Conservation (phyloP, 371 early-diverging fungal species). For the Rhizomucor miehei region DNA sequence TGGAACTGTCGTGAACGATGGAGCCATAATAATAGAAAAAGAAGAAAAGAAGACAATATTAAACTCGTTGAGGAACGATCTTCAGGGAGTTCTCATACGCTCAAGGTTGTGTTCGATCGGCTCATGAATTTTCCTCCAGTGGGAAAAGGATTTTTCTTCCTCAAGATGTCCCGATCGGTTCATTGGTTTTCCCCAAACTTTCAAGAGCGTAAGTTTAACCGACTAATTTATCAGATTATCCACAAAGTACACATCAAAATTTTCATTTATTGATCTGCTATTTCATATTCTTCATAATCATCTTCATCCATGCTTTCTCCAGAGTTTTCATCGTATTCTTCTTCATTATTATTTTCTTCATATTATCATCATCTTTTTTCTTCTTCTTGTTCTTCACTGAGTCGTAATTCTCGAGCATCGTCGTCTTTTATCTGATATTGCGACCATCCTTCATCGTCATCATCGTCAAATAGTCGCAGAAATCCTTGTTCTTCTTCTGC, state of each 20-base stretch:
- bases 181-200: too few relatives aligned
- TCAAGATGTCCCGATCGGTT: too few relatives aligned
- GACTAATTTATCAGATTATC: too few relatives aligned
- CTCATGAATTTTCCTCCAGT: too few relatives aligned
- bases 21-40: not conserved
- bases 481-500: conserved; percentile 38
- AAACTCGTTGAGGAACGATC: too few relatives aligned
- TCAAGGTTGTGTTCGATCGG: too few relatives aligned
- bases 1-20: conserved; percentile 3
- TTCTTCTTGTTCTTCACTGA: not conserved
- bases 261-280: not conserved
- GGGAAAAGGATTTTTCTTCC: too few relatives aligned
- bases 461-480: conserved; percentile 38
- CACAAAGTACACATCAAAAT: too few relatives aligned
- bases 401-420: not conserved
- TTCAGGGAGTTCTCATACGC: too few relatives aligned
- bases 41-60: not conserved
- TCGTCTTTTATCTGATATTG: conserved; percentile 9
- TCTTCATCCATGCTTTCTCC: conserved; percentile 1
- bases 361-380: not conserved
- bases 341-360: not conserved
- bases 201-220: too few relatives aligned
- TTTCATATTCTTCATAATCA: conserved; percentile 1
- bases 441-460: conserved; percentile 40
- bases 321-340: not conserved